Percentiles rank a stretch among this genome's conserved stretches.
phyloP scores from a whole-genome alignment of 129 eudicot species.

The Flaveria brownii region DNA sequence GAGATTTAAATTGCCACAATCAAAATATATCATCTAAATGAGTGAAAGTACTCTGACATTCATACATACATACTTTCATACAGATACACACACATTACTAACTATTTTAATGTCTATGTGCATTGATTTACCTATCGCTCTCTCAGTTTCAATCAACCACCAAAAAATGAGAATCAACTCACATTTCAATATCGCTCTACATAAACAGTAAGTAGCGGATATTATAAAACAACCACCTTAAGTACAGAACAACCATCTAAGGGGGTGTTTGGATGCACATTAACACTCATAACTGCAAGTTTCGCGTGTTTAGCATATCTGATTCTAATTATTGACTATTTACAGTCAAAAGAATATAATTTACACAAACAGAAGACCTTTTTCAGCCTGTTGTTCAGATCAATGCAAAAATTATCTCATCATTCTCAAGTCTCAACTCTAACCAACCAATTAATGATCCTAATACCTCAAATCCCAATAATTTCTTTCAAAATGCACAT shows the following conservation, averaged over 20 bases:
- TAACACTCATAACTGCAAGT: too few relatives aligned
- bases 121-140: neutral
- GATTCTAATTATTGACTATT: neutral
- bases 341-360: neutral
- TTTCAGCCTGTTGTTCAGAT: too few relatives aligned
- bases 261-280: neutral
- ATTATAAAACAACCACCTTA: conserved; percentile 6
- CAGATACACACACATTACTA: too few relatives aligned
- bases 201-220: conserved; percentile 9
- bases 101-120: neutral
- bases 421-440: too few relatives aligned
- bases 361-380: too few relatives aligned
- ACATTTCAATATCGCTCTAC: neutral
- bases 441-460: too few relatives aligned
- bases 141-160: neutral
- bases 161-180: neutral
- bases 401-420: too few relatives aligned
- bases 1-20: conserved; percentile 1
- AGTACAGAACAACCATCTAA: neutral
- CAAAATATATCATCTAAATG: neutral
- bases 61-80: neutral
- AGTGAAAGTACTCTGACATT: conserved; percentile 14
- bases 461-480: neutral
- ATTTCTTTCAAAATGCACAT: conserved; percentile 7
- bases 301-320: too few relatives aligned